Conservation (phyloP, 345 rosid genomes). For the Eutrema heterophyllum region DNA sequence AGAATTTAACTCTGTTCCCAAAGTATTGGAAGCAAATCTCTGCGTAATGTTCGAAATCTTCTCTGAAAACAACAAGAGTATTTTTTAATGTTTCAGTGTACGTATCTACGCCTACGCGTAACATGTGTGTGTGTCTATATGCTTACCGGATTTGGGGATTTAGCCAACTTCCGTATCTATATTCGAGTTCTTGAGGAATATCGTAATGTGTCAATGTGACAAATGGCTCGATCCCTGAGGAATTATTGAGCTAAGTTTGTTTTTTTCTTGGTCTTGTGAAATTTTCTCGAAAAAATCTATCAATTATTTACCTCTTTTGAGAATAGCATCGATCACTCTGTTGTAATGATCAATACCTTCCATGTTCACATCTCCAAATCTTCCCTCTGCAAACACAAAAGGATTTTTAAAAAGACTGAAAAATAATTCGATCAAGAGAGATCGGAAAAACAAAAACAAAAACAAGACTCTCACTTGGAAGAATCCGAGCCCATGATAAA, state of each 20-base stretch:
- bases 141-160: conserved; percentile 50
- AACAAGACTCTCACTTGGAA: conserved; percentile 47
- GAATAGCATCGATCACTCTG: conserved; percentile 46
- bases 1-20: conserved; percentile 53
- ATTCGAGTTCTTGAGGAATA: conserved; percentile 70
- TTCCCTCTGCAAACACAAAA: conserved; percentile 42
- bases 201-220: conserved; percentile 69
- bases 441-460: neutral
- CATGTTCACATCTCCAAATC: conserved; percentile 57
- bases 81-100: neutral
- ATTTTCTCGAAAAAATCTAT: neutral
- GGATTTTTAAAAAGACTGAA: neutral
- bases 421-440: neutral
- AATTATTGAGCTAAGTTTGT: neutral
- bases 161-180: conserved; percentile 69
- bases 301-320: conserved; percentile 36
- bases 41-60: conserved; percentile 54
- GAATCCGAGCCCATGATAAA: conserved; percentile 72
- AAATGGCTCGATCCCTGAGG: conserved; percentile 69
- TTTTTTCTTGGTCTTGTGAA: neutral
- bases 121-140: neutral
- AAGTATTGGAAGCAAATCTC: conserved; percentile 53
- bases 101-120: neutral
- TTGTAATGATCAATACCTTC: conserved; percentile 58
- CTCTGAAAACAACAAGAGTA: conserved; percentile 31